Conservation (phyloP, 176 grass and related monocot species). For the Puya raimondii region DNA sequence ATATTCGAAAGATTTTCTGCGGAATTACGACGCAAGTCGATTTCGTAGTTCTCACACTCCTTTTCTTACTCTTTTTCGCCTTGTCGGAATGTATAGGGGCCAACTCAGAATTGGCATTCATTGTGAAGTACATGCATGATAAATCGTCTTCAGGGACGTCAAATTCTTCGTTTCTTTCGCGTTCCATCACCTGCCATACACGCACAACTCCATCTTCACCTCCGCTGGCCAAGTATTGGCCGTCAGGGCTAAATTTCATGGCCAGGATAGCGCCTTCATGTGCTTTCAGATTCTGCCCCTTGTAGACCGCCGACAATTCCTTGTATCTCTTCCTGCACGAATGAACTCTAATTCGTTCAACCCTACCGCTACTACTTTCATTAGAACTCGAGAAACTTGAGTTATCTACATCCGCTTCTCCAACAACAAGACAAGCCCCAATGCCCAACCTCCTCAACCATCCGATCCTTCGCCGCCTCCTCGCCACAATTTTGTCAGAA, state of each 20-base stretch:
- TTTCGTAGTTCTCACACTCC: constrained; percentile 30
- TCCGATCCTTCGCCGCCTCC: constrained; percentile 31
- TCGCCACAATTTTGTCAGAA: constrained; percentile 9
- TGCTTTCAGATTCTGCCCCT: constrained; percentile 66
- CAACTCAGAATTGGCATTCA: constrained; percentile 58
- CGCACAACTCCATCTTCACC: constrained; percentile 76
- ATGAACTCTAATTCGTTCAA: constrained; percentile 50
- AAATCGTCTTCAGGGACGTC: constrained; percentile 52
- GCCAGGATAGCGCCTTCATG: constrained; percentile 57
- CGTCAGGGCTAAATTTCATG: constrained; percentile 77
- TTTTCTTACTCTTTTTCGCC: constrained; percentile 41
- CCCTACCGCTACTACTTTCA: constrained; percentile 17
- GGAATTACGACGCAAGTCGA: constrained; percentile 75
- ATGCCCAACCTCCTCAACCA: constrained; percentile 67
- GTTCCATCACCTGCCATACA: constrained; percentile 63
- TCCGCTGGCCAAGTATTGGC: constrained; percentile 64
- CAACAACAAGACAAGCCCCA: constrained; percentile 22
- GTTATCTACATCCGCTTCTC: constrained; percentile 19
- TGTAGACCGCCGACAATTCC: constrained; percentile 78
- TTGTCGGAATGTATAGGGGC: constrained; percentile 32
- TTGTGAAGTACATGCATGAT: constrained; percentile 56
- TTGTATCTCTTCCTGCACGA: constrained; percentile 53
- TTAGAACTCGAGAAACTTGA: constrained; percentile 35
- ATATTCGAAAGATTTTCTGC: constrained; percentile 47
- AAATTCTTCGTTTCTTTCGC: constrained; percentile 25